Conservation (phyloP, 768 basidiomycete species). For the Lentinula lateritia region DNA sequence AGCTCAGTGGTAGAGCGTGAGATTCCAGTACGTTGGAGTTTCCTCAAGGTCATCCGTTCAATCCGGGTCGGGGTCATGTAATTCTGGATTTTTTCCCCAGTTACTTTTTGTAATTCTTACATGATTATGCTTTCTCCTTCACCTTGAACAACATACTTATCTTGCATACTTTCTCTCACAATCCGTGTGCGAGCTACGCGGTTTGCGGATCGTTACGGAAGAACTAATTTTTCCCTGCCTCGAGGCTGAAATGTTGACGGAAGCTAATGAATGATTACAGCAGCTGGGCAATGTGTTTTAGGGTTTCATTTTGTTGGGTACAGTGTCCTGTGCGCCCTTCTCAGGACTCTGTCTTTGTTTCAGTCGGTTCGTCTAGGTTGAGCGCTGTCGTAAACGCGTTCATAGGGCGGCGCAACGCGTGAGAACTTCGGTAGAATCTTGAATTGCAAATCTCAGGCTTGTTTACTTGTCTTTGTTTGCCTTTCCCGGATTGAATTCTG, state of each 20-base stretch:
- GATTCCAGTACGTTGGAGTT: constrained; percentile 21
- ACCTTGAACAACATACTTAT: too few species aligned
- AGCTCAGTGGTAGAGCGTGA: constrained; percentile 36
- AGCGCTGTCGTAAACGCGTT: background rate
- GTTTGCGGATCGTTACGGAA: too few species aligned
- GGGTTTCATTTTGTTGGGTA: too few species aligned
- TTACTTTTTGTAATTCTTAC: background rate
- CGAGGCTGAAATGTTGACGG: too few species aligned
- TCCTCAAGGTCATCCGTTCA: constrained; percentile 42
- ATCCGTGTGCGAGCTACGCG: too few species aligned
- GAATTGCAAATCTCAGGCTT: background rate
- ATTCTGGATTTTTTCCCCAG: constrained; percentile 3
- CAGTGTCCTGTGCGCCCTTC: too few species aligned
- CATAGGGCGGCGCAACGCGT: background rate
- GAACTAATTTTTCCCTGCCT: too few species aligned
- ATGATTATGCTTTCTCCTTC: background rate
- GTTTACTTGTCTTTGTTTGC: background rate
- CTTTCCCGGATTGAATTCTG: background rate
- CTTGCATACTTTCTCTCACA: too few species aligned
- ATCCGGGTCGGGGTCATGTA: constrained; percentile 36
- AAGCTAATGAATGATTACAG: too few species aligned
- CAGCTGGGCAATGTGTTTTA: too few species aligned
- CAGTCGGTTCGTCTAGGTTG: background rate
- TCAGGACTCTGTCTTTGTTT: too few species aligned
- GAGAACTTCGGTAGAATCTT: background rate